Evolutionary conservation across 1,284 basidiomycete genomes (phyloP).

Genomic region (Tranzscheliella williamsii): DNA sequence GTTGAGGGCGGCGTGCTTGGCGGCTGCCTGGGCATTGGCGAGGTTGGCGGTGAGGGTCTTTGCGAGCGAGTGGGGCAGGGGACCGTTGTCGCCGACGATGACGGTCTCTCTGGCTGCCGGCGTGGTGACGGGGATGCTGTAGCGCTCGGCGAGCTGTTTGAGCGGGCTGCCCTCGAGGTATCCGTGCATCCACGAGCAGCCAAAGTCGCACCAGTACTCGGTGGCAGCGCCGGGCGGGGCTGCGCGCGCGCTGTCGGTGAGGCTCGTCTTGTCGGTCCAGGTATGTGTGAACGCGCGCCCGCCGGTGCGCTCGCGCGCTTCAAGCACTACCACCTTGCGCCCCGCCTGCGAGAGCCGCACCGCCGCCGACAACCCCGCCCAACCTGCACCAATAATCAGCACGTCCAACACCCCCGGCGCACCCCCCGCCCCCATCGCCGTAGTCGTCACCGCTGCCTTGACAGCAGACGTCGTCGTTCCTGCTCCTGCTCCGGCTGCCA

Average conservation of each 20-base stretch:
- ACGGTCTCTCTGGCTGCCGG: conserved; percentile 28
- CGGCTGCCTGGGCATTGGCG: conserved; percentile 31
- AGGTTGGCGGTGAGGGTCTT: conserved; percentile 36
- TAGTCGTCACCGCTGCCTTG: conserved; percentile 10
- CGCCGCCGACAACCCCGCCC: conserved; percentile 64
- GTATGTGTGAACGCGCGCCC: conserved; percentile 64
- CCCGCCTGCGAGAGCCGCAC: conserved; percentile 62
- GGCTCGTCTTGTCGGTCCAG: conserved; percentile 31
- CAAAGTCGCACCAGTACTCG: conserved; percentile 37
- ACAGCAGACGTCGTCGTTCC: background rate
- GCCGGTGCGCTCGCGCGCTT: conserved; percentile 64
- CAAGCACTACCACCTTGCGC: conserved; percentile 63
- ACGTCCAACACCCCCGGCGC: conserved; percentile 53
- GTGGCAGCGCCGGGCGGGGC: background rate
- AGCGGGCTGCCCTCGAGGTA: conserved; percentile 64
- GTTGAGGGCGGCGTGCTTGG: conserved; percentile 18
- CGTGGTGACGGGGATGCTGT: conserved; percentile 55
- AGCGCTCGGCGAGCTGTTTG: conserved; percentile 61
- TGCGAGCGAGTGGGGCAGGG: conserved; percentile 10
- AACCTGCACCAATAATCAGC: conserved; percentile 65
- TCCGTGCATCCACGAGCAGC: conserved; percentile 66
- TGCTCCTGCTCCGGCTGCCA: conserved; percentile 2
- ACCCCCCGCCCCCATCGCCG: conserved; percentile 1
- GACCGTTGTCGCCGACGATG: conserved; percentile 38
- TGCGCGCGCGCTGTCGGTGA: conserved; percentile 28